Percentiles rank a stretch among this genome's conserved stretches.
Evolutionary conservation across 1,139 yeast species (phyloP).

Genomic region (Pichia sp.): DNA sequence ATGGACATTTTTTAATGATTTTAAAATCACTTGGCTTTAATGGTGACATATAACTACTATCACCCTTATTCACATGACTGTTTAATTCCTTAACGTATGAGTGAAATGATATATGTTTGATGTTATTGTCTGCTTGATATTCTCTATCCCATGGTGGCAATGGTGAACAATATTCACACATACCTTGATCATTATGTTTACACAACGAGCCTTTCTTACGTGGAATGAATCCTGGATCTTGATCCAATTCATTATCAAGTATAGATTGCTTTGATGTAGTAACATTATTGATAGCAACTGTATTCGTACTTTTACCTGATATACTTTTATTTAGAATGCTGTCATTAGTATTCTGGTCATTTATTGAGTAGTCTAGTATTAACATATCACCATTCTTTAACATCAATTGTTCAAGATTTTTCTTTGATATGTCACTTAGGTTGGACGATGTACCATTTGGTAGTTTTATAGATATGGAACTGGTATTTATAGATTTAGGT

Average conservation of each 20-base stretch:
- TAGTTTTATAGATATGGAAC: slow-evolving; percentile 26
- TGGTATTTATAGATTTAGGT: slow-evolving; percentile 27
- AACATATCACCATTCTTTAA: slow-evolving; percentile 80
- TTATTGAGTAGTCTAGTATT: slow-evolving; percentile 44
- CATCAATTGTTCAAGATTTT: slow-evolving; percentile 35
- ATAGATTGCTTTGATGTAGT: slow-evolving; percentile 33
- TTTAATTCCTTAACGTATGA: slow-evolving; percentile 71
- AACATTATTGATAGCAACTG: not conserved
- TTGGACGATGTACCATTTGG: slow-evolving; percentile 40
- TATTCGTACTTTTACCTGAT: slow-evolving; percentile 12
- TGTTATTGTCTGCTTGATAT: slow-evolving; percentile 66
- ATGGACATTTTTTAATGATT: slow-evolving; percentile 58
- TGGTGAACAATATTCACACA: slow-evolving; percentile 97
- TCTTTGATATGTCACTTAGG: slow-evolving; percentile 40
- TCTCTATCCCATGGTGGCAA: slow-evolving; percentile 88
- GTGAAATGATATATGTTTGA: slow-evolving; percentile 86
- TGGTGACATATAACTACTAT: slow-evolving; percentile 73
- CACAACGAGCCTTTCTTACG: slow-evolving; percentile 63
- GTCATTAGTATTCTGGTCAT: not conserved
- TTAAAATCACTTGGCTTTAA: slow-evolving; percentile 63
- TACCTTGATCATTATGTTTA: slow-evolving; percentile 85
- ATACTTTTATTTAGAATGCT: slow-evolving; percentile 3
- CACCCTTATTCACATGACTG: slow-evolving; percentile 58
- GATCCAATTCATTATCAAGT: slow-evolving; percentile 65
- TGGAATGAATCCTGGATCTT: slow-evolving; percentile 63